These are phyloP conservation scores for Ophiocordyceps camponoti-rufipedis DNA, from an alignment of 2,329 filamentous ascomycete genomes.

Conservation along the genomic window DNA sequence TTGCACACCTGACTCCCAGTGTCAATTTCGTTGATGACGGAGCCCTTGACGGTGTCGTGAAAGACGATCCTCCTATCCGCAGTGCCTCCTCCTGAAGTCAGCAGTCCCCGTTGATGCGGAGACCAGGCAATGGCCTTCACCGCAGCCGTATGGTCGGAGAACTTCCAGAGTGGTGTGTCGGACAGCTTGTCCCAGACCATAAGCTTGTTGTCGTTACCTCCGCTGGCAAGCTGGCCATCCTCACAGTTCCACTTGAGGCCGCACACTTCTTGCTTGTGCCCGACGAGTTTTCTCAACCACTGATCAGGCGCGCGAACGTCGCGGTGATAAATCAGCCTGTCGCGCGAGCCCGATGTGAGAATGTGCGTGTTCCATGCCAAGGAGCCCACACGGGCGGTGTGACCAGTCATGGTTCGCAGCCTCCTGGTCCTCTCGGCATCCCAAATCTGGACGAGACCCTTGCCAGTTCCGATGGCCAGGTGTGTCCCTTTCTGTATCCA, in stretches of 20 bases:
- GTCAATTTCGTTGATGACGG: constrained; percentile 71
- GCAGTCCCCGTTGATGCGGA: constrained; percentile 78
- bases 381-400: constrained; percentile 81
- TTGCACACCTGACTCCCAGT: constrained; percentile 99
- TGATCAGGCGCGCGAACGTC: constrained; percentile 89
- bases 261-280: constrained; percentile 96
- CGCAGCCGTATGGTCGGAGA: constrained; percentile 84
- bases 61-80: constrained; percentile 95
- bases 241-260: constrained; percentile 95
- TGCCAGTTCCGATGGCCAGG: constrained; percentile 84
- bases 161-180: constrained; percentile 85
- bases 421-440: constrained; percentile 77
- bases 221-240: constrained; percentile 83
- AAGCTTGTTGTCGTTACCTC: constrained; percentile 96
- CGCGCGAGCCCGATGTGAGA: constrained; percentile 82
- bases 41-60: constrained; percentile 82
- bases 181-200: constrained; percentile 97
- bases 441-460: constrained; percentile 94
- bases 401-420: constrained; percentile 88
- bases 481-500: constrained; percentile 98
- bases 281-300: constrained; percentile 69
- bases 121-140: constrained; percentile 98
- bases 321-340: constrained; percentile 85
- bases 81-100: constrained; percentile 92
- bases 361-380: constrained; percentile 98